These are phyloP conservation scores for Raphanus raphanistrum DNA, from an alignment of 345 rosid species.

Conservation along the genomic window DNA sequence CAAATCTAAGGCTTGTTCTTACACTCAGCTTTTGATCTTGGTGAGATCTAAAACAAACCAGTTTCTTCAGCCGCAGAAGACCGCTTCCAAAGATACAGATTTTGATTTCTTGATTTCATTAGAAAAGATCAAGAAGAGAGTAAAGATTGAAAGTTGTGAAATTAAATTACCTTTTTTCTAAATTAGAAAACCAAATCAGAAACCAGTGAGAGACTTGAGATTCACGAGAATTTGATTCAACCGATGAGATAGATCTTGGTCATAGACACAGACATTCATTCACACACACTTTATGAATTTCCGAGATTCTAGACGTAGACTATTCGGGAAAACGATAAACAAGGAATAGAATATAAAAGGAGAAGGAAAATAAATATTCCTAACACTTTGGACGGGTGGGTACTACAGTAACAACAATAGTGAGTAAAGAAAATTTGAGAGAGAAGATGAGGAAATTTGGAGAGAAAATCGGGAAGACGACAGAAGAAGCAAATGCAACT, in stretches of 20 bases:
- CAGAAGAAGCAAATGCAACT: slow-evolving; percentile 19
- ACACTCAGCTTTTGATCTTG: slow-evolving; percentile 9
- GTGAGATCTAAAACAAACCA: slow-evolving; percentile 15
- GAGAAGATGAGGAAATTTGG: slow-evolving; percentile 11
- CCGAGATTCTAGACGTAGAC: slow-evolving; percentile 3
- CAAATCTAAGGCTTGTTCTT: slow-evolving; percentile 10
- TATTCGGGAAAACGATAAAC: not conserved
- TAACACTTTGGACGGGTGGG: not conserved
- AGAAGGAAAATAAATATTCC: no score
- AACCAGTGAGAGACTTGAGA: slow-evolving; percentile 18
- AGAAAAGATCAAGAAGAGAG: not conserved
- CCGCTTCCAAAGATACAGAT: not conserved
- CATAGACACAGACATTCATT: not conserved
- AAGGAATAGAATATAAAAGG: slow-evolving; percentile 4
- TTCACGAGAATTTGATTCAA: not conserved
- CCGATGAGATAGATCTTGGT: slow-evolving; percentile 28
- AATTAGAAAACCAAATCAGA: slow-evolving; percentile 10
- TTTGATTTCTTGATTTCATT: not conserved
- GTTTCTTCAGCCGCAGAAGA: no score
- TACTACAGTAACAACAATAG: slow-evolving; percentile 29
- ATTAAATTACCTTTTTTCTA: slow-evolving; percentile 8
- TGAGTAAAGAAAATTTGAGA: slow-evolving; percentile 7
- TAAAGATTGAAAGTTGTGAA: not conserved
- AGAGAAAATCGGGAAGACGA: slow-evolving; percentile 9
- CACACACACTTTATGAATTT: not conserved